Conservation (phyloP, 2,329 filamentous ascomycete species). For the Claviceps africana region DNA sequence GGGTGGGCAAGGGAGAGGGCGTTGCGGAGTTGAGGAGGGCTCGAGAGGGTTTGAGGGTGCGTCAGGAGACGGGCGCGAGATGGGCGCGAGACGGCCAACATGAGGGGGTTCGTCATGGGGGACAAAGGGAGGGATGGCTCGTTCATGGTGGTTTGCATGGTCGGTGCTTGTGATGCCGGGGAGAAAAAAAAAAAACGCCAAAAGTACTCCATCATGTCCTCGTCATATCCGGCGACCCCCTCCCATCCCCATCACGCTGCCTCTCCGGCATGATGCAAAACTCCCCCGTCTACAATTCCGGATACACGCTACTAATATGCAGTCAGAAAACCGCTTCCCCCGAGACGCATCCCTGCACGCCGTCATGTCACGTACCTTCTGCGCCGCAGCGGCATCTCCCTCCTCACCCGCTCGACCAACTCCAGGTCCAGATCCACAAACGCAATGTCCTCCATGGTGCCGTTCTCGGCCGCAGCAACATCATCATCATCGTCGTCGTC, state of each 20-base stretch:
- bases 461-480: constrained; percentile 4
- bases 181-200: no score
- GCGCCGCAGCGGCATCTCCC: constrained; percentile 37
- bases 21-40: no score
- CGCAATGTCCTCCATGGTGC: constrained; percentile 31
- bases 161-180: no score
- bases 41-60: not conserved
- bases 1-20: no score
- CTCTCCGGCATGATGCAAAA: not conserved
- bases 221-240: not conserved
- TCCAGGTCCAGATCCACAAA: constrained; percentile 40
- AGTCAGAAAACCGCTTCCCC: no score
- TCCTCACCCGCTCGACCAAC: constrained; percentile 32
- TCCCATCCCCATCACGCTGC: not conserved
- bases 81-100: no score
- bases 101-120: no score
- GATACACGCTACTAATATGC: not conserved
- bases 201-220: not conserved
- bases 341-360: no score
- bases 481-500: not conserved
- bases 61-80: not conserved
- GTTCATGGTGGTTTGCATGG: not conserved
- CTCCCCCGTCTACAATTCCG: not conserved
- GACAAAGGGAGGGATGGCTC: no score
- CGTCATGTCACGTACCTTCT: constrained; percentile 34